Conservation (phyloP, 2,329 filamentous ascomycete genomes). For the Apiospora saccharicola region DNA sequence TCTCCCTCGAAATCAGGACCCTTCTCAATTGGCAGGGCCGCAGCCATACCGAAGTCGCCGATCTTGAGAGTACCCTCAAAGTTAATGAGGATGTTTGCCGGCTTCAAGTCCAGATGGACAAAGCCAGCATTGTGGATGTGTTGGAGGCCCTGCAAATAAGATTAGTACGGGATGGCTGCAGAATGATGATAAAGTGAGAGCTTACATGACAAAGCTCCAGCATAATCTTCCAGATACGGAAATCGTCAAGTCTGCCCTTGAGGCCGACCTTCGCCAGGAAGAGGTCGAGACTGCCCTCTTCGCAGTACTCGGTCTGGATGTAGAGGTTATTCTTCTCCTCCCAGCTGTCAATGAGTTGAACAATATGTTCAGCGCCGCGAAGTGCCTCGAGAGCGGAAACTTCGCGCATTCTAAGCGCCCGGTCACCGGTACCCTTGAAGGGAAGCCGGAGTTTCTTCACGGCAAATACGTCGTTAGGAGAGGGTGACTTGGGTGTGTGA, state of each 20-base stretch:
- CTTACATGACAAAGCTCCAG: conserved; percentile 84
- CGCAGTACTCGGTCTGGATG: conserved; percentile 97
- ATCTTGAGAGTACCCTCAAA: conserved; percentile 86
- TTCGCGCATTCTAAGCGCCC: conserved; percentile 84
- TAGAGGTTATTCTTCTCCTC: conserved; percentile 86
- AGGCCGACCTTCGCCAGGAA: conserved; percentile 86
- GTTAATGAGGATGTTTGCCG: conserved; percentile 82
- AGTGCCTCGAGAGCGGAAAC: conserved; percentile 81
- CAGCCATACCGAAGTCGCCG: conserved; percentile 85
- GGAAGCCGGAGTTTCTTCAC: conserved; percentile 92
- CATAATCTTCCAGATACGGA: conserved; percentile 97
- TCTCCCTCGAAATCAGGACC: conserved; percentile 92
- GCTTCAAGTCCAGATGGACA: conserved; percentile 86
- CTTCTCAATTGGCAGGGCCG: conserved; percentile 76
- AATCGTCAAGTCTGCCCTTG: conserved; percentile 90
- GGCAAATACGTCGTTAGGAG: conserved; percentile 75
- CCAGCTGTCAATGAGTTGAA: conserved; percentile 87
- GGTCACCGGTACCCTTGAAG: conserved; percentile 79
- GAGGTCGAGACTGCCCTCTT: conserved; percentile 87
- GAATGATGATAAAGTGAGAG: conserved; percentile 36
- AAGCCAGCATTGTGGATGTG: conserved; percentile 90
- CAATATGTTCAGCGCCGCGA: conserved; percentile 81
- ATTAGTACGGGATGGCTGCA: conserved; percentile 30
- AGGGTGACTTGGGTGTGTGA: conserved; percentile 59
- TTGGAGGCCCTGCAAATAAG: conserved; percentile 72